Evolutionary conservation across 148 eudicot species (phyloP), one percentile per base, ranked within the genome.

Genomic region (Vaccinium myrtillus): DNA sequence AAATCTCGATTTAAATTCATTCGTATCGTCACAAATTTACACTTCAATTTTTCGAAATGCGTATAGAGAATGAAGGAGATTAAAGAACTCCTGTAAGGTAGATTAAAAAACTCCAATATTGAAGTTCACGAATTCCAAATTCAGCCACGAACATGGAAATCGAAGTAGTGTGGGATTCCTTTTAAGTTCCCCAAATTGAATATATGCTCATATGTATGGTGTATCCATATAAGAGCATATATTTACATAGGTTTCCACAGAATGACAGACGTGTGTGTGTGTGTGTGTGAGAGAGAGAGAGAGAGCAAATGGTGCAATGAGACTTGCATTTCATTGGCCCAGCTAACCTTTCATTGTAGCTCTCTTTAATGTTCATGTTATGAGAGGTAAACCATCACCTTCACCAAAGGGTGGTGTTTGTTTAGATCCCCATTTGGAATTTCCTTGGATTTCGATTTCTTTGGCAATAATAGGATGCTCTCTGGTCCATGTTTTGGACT

Each of bases 301-400:
- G 18, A 56, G 61, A 16, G 70, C 32, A 65, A 25, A 36, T 16
- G 14, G 43, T 12, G 43, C 75, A 70, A 27, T 30, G 75, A 43
- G 75, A 25, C 12, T 27, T 70, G 75, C 39, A 70, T 11, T 27
- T 70, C 43, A 67, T 25, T 11, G 75, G 43, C 3, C 75, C 75
- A 75, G 51, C 77, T 16, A 43, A 73, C 48, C 36, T 3, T 36
- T 15, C 49, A 6, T 73, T 73, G 13, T 19, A 39, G 53, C 39
- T 36, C 78, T 75, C 78, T 75, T 75, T 46, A 75, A 75, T 77
- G 15, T 78, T n/a, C 36, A 19, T 46, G 12, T 48, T n/a, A 25
- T 25, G 80, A 53, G 59, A 53, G 36, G 61, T 25, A 53, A 25
- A 5, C 39, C 59, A 78, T 51, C 81, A 78, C 81, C 30, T 36